Base-by-base conservation (phyloP, 768 basidiomycete genomes). In the Lyophyllum decastes region DNA sequence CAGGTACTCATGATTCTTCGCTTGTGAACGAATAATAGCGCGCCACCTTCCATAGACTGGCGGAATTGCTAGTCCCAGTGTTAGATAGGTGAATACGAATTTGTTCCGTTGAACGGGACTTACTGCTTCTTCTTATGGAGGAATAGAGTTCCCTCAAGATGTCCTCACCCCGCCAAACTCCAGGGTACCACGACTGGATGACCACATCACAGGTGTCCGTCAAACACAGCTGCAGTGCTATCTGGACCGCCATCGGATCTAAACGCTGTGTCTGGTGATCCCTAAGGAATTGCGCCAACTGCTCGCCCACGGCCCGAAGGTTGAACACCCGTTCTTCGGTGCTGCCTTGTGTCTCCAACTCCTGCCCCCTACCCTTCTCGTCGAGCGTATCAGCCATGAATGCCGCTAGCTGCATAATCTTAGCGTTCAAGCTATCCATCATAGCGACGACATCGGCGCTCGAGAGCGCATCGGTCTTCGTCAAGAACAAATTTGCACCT, bases 401-500 rank as follows among this genome's bases (percentile, higher is more conserved):
- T n/a, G 63, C 65, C 1, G 65, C 58, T 2, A 57, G 47, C 56
- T 66, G 65, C 55, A 62, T 58, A 49, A 65, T 61, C 53, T 66
- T 64, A 2, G 50, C 58, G 38, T 66, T 64, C 54, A 66, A 49
- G 6, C 17, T 48, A 24, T 61, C 60, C n/a, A 61, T 61, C n/a
- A 73, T 63, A 12, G 33, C 34, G 4, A 66, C 60, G 49, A 81
- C 73, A 10, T 83, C 82, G 0, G 76, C 73, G 1, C 75, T 78
- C 0, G 82, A 78, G 55, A 78, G 69, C 0, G 62, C 60, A 51
- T 83, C 82, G 17, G 74, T 69, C 35, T 74, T 79, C 1, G 74
- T 75, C 65, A 82, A 65, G 63, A 78, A 82, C 9, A 70, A 65
- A 50, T 79, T 78, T 0, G 76, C 75, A 0, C 70, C 73, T n/a